Evolutionary conservation across 129 eudicot species (phyloP).

Genomic region (Helianthus tuberosus): DNA sequence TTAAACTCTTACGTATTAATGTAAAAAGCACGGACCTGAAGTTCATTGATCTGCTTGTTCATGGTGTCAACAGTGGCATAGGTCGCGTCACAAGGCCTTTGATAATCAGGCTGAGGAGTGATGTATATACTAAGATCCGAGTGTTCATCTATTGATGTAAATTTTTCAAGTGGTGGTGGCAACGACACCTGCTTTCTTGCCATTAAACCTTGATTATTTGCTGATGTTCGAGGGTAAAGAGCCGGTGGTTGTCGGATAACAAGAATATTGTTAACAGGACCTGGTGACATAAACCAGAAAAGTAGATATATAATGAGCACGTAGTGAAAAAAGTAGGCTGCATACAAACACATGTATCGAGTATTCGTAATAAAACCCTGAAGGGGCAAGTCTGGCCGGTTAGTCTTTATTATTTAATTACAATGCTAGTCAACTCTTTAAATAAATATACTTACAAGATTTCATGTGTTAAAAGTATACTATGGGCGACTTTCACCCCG

Average conservation of each 20-base stretch:
- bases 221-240: conserved; percentile 45
- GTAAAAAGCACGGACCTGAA: conserved; percentile 57
- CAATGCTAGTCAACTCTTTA: neutral
- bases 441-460: neutral
- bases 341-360: neutral
- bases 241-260: conserved; percentile 52
- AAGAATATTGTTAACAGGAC: conserved; percentile 77
- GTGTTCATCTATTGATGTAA: conserved; percentile 55
- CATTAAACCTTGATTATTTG: conserved; percentile 40
- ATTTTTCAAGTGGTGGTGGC: conserved; percentile 83
- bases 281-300: conserved; percentile 34
- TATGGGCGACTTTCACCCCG: neutral
- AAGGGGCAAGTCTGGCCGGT: neutral
- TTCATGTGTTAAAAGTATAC: neutral
- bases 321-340: conserved; percentile 3
- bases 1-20: neutral
- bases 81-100: conserved; percentile 34
- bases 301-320: conserved; percentile 5
- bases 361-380: neutral
- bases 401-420: neutral
- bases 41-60: conserved; percentile 74
- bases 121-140: conserved; percentile 54
- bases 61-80: conserved; percentile 54
- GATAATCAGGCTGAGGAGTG: conserved; percentile 29
- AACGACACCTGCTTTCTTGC: conserved; percentile 47